These are phyloP conservation scores for Trichoderma endophyticum DNA, from an alignment of 2,329 filamentous ascomycete species.

Conservation along the genomic window DNA sequence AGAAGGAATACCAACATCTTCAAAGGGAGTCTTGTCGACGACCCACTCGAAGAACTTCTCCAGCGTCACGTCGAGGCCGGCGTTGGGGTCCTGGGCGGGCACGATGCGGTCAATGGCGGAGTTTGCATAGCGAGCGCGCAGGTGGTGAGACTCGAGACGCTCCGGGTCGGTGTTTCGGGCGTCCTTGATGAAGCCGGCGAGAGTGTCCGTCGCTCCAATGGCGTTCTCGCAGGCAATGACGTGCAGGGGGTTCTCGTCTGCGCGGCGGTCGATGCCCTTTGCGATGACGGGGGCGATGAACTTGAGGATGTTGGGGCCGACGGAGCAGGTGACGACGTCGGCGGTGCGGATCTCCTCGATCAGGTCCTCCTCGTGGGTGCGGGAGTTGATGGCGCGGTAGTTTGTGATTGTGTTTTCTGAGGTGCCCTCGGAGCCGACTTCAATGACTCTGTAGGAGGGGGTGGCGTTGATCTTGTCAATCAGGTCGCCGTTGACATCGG, in stretches of 20 bases:
- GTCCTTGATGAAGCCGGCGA: conserved; percentile 76
- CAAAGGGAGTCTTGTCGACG: conserved; percentile 83
- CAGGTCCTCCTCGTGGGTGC: conserved; percentile 75
- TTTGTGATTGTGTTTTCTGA: conserved; percentile 81
- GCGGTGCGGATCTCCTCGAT: conserved; percentile 82
- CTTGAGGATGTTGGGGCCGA: conserved; percentile 92
- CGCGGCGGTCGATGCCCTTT: conserved; percentile 81
- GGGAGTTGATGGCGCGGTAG: conserved; percentile 96
- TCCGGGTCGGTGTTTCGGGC: conserved; percentile 67
- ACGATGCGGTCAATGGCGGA: conserved; percentile 98
- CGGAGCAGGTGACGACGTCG: conserved; percentile 92
- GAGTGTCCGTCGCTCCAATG: conserved; percentile 87
- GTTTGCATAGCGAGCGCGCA: conserved; percentile 88
- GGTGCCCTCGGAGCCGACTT: conserved; percentile 83
- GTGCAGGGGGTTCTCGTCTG: conserved; percentile 66
- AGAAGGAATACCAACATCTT: conserved; percentile 59
- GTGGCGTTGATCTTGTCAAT: conserved; percentile 75
- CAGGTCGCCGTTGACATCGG: conserved; percentile 83
- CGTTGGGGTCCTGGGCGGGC: conserved; percentile 76
- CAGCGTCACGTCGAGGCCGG: conserved; percentile 86
- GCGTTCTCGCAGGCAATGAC: conserved; percentile 99
- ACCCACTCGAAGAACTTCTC: conserved; percentile 99
- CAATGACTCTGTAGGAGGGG: conserved; percentile 83
- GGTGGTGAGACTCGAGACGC: conserved; percentile 64
- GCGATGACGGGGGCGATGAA: conserved; percentile 96